Evolutionary conservation across 495 filamentous ascomycete genomes (phyloP).

Genomic region (Parmelia sp.): DNA sequence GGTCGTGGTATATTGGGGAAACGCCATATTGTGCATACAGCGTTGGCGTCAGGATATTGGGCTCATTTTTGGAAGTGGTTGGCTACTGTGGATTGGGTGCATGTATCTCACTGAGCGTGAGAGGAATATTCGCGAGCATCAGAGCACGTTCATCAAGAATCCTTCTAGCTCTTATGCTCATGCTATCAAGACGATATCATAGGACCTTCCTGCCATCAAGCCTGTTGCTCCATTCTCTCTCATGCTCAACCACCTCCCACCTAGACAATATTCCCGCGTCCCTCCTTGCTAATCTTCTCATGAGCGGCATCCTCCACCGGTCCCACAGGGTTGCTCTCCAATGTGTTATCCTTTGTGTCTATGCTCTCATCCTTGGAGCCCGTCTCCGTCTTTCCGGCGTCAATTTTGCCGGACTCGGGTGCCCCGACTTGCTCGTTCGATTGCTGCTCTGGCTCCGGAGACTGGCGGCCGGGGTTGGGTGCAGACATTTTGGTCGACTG

Average conservation of each 20-base stretch:
- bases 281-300: constrained; percentile 53
- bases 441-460: constrained; percentile 67
- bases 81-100: background rate
- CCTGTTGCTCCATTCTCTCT: background rate
- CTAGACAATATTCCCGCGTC: constrained; percentile 22
- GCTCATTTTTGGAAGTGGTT: background rate
- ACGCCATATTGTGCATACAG: background rate
- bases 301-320: constrained; percentile 62
- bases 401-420: constrained; percentile 48
- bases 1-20: background rate
- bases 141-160: background rate
- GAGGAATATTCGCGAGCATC: background rate
- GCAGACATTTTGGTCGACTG: constrained; percentile 45
- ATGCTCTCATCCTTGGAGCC: constrained; percentile 37
- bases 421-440: constrained; percentile 57
- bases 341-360: constrained; percentile 30
- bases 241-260: background rate
- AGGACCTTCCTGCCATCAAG: background rate
- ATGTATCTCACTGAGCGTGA: background rate
- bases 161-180: constrained; percentile 5
- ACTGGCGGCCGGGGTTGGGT: constrained; percentile 64
- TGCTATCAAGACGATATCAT: background rate
- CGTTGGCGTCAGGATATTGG: constrained; percentile 5
- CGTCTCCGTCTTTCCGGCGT: constrained; percentile 31
- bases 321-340: constrained; percentile 62